phyloP scores from a whole-genome alignment of 148 eudicot species.

The Chenopodium formosanum region DNA sequence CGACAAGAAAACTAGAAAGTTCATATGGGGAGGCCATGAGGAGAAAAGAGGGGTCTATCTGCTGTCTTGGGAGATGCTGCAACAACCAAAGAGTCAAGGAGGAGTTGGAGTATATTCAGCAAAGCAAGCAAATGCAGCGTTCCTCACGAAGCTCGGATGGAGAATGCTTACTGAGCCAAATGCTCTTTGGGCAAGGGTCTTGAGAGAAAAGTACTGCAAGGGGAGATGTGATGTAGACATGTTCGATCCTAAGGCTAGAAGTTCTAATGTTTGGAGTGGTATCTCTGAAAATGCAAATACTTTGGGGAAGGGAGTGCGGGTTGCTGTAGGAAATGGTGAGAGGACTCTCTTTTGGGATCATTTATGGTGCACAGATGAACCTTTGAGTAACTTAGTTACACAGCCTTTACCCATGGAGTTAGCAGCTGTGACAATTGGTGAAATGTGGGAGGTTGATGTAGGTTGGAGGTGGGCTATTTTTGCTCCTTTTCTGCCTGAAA shows the following conservation, averaged over 20 bases:
- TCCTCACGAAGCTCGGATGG: too few relatives aligned
- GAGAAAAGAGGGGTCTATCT: too few relatives aligned
- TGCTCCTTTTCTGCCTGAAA: not conserved
- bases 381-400: not conserved
- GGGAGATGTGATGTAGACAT: too few relatives aligned
- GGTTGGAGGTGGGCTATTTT: not conserved
- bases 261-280: not conserved
- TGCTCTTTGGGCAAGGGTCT: too few relatives aligned
- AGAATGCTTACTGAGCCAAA: too few relatives aligned
- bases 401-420: not conserved
- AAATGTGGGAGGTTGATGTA: not conserved
- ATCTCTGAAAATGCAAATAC: not conserved
- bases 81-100: too few relatives aligned
- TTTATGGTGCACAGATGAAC: not conserved
- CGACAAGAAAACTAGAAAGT: not conserved
- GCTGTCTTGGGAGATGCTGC: too few relatives aligned
- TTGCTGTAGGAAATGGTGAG: not conserved
- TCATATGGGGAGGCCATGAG: not conserved
- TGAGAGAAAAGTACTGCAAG: too few relatives aligned
- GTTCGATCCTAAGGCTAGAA: too few relatives aligned
- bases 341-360: not conserved
- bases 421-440: not conserved
- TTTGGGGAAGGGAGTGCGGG: rapidly evolving
- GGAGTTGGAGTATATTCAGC: too few relatives aligned
- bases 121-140: too few relatives aligned